Evolutionary conservation across 73 alveolate genomes (phyloP).

Genomic region (Breviolum minutum): DNA sequence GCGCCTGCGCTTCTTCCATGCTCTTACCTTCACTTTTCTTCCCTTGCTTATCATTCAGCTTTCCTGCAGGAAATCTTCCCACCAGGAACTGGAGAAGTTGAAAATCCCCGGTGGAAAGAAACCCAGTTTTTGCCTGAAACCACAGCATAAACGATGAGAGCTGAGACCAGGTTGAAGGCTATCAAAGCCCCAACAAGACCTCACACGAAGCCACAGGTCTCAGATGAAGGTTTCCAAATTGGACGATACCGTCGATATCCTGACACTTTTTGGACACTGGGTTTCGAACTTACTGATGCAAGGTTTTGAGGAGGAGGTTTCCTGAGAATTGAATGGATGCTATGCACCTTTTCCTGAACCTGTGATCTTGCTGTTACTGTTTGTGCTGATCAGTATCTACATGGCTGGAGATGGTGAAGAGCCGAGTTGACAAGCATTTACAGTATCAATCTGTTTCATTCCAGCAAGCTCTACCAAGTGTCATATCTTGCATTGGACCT

Average conservation of each 20-base stretch:
- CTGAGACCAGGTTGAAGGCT: constrained; percentile 54
- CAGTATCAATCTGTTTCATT: no score
- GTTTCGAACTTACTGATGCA: constrained; percentile 43
- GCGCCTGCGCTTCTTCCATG: constrained; percentile 62
- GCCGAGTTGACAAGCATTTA: background rate
- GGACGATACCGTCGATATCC: background rate
- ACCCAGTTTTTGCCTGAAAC: constrained; percentile 28
- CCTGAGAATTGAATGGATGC: background rate
- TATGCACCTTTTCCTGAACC: no score
- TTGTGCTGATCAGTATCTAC: background rate
- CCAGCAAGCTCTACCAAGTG: background rate
- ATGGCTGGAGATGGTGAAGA: background rate
- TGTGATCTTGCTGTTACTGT: no score
- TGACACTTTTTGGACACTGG: background rate
- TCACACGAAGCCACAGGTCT: background rate
- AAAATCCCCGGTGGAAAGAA: background rate
- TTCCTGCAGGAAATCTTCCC: background rate
- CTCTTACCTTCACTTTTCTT: constrained; percentile 34
- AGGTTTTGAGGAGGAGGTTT: constrained; percentile 62
- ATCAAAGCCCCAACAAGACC: constrained; percentile 69
- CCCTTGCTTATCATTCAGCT: background rate
- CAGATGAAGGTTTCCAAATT: background rate
- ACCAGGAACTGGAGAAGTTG: background rate
- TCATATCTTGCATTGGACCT: constrained; percentile 85
- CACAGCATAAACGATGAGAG: constrained; percentile 48